phyloP scores from a whole-genome alignment of 139 green algal genomes.

The Dunaliella primolecta region DNA sequence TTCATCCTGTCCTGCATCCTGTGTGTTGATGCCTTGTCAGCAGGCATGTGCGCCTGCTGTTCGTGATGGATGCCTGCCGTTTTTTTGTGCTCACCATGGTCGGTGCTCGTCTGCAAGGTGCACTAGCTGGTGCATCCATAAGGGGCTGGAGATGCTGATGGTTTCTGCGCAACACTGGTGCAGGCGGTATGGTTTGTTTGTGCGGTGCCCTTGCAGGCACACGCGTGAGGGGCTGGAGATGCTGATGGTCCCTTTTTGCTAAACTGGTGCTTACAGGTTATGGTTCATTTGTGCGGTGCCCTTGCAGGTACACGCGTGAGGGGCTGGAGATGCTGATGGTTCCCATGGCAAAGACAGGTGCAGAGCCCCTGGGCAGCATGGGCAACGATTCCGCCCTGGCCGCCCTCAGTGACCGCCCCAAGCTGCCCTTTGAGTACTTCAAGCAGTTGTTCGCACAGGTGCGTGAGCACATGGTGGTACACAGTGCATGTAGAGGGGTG shows the following conservation, averaged over 20 bases:
- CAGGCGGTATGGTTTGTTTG: neutral
- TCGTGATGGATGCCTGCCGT: too few relatives aligned
- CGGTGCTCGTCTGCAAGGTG: too few relatives aligned
- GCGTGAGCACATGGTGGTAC: neutral
- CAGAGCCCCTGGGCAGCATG: conserved; percentile 94
- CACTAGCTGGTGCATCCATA: too few relatives aligned
- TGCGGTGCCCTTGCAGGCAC: too few relatives aligned
- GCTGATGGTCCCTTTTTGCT: too few relatives aligned
- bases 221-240: too few relatives aligned
- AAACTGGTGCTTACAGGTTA: neutral
- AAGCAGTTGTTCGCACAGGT: conserved; percentile 97
- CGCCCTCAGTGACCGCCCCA: conserved; percentile 72
- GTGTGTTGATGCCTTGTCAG: too few relatives aligned
- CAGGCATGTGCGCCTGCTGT: too few relatives aligned
- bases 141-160: neutral
- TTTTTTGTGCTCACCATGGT: too few relatives aligned
- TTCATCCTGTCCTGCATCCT: too few relatives aligned
- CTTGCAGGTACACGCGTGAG: conserved; percentile 83
- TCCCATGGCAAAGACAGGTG: conserved; percentile 77
- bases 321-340: conserved; percentile 87
- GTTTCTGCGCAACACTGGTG: too few relatives aligned
- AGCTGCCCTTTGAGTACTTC: conserved; percentile 93
- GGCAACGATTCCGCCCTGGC: conserved; percentile 92
- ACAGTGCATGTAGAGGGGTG: too few relatives aligned
- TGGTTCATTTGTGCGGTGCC: neutral